phyloP scores from a whole-genome alignment of 1,139 yeast species.

The Kodamaea anthophila region DNA sequence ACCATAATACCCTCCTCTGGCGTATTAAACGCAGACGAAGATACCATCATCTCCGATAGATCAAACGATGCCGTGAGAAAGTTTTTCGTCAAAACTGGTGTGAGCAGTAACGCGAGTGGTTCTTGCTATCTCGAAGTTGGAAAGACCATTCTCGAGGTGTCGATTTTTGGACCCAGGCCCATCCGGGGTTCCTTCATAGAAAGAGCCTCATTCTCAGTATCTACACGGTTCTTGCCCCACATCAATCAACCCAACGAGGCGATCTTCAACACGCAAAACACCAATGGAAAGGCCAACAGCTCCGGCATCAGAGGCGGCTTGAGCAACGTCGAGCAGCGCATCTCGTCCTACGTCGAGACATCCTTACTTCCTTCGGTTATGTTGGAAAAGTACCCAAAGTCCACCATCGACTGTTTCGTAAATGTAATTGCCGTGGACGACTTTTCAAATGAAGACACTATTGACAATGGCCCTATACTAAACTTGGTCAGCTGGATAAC shows the following conservation, averaged over 20 bases:
- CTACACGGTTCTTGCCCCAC: slow-evolving; percentile 53
- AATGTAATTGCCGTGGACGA: slow-evolving; percentile 50
- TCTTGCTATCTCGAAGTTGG: slow-evolving; percentile 74
- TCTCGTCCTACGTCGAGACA: slow-evolving; percentile 52
- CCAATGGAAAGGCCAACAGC: slow-evolving; percentile 13
- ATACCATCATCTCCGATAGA: not conserved
- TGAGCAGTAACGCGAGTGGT: slow-evolving; percentile 71
- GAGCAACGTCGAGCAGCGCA: slow-evolving; percentile 44
- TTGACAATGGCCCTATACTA: slow-evolving; percentile 29
- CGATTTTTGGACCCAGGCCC: slow-evolving; percentile 89
- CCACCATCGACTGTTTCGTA: slow-evolving; percentile 77
- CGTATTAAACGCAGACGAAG: slow-evolving; percentile 7
- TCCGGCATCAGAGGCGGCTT: slow-evolving; percentile 34
- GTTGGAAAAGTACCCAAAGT: slow-evolving; percentile 77
- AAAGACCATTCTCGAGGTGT: slow-evolving; percentile 55
- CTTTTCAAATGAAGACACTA: slow-evolving; percentile 15
- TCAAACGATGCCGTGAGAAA: slow-evolving; percentile 22
- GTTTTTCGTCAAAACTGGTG: slow-evolving; percentile 53
- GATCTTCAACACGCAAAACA: slow-evolving; percentile 15
- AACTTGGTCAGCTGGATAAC: slow-evolving; percentile 41
- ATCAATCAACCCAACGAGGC: slow-evolving; percentile 34
- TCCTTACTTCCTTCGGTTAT: slow-evolving; percentile 57
- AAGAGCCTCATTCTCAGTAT: slow-evolving; percentile 63
- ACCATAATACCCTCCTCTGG: slow-evolving; percentile 44
- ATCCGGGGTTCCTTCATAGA: slow-evolving; percentile 70